Percentiles rank a stretch among this genome's conserved stretches.
These are phyloP conservation scores for Gonapodya prolifera DNA, from an alignment of 192 early-diverging fungal genomes.

Conservation along the genomic window DNA sequence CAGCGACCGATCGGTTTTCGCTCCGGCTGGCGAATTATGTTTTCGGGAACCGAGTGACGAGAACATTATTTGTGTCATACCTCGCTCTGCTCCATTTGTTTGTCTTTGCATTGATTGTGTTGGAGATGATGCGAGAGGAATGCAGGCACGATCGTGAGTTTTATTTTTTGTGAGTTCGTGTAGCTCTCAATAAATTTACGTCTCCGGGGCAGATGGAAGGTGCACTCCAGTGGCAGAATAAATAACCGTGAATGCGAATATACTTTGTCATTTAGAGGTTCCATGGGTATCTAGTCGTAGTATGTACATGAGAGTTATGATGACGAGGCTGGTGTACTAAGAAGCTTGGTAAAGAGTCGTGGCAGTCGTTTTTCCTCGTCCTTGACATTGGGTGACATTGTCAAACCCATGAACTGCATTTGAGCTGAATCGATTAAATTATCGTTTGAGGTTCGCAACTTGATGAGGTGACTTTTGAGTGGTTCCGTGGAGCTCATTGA, in stretches of 20 bases:
- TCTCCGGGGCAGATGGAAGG: too few species aligned
- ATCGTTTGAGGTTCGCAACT: too few species aligned
- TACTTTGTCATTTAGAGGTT: too few species aligned
- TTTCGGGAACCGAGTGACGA: constrained; percentile 50
- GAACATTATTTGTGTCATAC: constrained; percentile 56
- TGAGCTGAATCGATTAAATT: not conserved
- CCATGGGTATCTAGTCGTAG: too few species aligned
- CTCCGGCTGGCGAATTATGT: constrained; percentile 13
- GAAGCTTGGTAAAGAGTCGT: not conserved
- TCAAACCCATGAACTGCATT: not conserved
- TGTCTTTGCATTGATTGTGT: constrained; percentile 60
- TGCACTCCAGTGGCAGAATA: too few species aligned
- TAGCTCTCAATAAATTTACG: too few species aligned
- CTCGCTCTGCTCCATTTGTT: constrained; percentile 61
- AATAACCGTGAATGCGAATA: too few species aligned
- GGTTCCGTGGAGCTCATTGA: not conserved
- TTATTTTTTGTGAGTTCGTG: too few species aligned
- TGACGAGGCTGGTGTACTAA: too few species aligned
- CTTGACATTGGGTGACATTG: not conserved
- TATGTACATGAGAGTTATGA: too few species aligned
- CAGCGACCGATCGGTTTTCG: not conserved
- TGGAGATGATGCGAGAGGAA: constrained; percentile 49
- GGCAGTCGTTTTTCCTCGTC: not conserved
- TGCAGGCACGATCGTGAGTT: constrained; percentile 44
- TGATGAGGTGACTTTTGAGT: not conserved